Conservation (phyloP, 2,329 filamentous ascomycete species). For the Domatiomyces globalis region DNA sequence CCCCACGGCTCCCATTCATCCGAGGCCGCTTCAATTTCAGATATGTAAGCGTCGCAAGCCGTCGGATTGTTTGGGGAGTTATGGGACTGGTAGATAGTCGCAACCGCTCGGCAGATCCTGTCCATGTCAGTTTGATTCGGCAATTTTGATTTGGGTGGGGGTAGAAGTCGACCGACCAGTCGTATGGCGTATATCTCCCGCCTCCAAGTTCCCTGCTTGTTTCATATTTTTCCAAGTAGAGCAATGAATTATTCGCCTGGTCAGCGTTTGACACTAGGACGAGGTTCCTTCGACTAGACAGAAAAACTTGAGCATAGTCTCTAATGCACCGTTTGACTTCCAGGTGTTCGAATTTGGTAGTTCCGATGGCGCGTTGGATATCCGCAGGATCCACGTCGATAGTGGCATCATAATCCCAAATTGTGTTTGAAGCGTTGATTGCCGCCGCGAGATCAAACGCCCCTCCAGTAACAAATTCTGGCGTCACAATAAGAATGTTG, state of each 20-base stretch:
- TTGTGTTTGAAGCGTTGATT: neutral
- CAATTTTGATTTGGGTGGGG: too few relatives aligned
- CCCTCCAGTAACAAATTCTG: constrained; percentile 10
- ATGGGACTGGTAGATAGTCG: too few relatives aligned
- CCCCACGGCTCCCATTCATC: constrained; percentile 10
- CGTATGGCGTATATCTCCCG: neutral
- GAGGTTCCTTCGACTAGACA: constrained; percentile 8
- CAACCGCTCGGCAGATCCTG: too few relatives aligned
- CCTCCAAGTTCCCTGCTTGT: neutral
- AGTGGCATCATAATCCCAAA: neutral
- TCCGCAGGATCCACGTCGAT: neutral
- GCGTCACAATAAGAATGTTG: constrained; percentile 10
- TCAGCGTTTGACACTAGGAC: constrained; percentile 8
- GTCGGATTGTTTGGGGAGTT: too few relatives aligned
- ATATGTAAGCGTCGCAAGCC: constrained; percentile 8
- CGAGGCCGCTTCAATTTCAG: constrained; percentile 3
- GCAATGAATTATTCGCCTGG: neutral
- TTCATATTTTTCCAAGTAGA: constrained; percentile 1
- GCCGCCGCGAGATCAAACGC: constrained; percentile 1
- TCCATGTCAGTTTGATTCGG: too few relatives aligned
- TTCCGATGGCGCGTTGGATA: neutral
- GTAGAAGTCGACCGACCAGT: constrained; percentile 2
- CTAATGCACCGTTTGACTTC: constrained; percentile 7
- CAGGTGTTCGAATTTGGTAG: constrained; percentile 4
- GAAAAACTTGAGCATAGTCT: constrained; percentile 7